Conservation (phyloP, 2,329 filamentous ascomycete species). For the Colletotrichum graminicola region DNA sequence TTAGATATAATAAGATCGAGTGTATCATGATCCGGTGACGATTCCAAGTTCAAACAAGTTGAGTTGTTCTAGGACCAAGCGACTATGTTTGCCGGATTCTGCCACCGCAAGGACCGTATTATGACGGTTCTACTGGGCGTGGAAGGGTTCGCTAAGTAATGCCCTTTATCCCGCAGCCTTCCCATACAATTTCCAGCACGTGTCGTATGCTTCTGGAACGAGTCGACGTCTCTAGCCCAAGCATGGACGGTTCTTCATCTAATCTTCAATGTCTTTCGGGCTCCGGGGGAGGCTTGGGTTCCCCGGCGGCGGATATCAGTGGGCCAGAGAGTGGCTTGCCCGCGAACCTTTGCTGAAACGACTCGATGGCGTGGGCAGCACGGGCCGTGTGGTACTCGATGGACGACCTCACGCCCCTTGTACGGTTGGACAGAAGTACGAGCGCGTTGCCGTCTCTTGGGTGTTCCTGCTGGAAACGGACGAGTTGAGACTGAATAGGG, state of each 20-base stretch:
- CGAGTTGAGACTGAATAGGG: constrained; percentile 21
- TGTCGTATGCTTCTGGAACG: too few relatives aligned
- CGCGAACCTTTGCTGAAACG: constrained; percentile 24
- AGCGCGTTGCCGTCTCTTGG: constrained; percentile 22
- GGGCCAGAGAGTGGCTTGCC: not conserved
- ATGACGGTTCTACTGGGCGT: not conserved
- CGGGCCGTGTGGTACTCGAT: constrained; percentile 24
- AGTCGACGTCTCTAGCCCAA: not conserved
- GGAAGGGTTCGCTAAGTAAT: too few relatives aligned
- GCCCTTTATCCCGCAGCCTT: not conserved
- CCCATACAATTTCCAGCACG: not conserved
- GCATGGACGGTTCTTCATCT: too few relatives aligned
- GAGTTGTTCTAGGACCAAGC: not conserved
- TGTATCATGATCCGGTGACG: not conserved
- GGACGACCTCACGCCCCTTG: constrained; percentile 15
- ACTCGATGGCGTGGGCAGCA: constrained; percentile 9
- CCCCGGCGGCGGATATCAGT: not conserved
- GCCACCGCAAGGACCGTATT: not conserved
- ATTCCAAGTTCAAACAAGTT: not conserved
- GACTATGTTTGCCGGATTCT: not conserved
- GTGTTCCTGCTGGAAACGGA: constrained; percentile 13
- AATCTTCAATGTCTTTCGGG: not conserved
- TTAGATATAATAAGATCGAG: not conserved
- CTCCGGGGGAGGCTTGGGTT: not conserved
- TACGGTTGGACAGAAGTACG: not conserved